Base-by-base conservation (phyloP, 257 asterid genomes). In the Buddleja alternifolia region DNA sequence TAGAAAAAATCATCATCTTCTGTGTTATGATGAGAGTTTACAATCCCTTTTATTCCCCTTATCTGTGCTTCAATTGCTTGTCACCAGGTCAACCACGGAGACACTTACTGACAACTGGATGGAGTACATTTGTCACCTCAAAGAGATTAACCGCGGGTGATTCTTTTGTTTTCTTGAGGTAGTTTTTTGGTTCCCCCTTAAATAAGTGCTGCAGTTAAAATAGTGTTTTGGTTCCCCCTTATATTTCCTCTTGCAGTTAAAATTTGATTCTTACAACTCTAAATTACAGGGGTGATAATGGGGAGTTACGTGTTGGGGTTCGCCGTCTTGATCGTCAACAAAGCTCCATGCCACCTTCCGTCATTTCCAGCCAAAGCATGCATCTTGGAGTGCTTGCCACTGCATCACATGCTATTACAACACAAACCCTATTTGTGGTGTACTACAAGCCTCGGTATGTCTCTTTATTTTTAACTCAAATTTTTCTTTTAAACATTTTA, bases 371-470 rank as follows among this genome's bases (percentile, higher is more conserved):
- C 81, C 94, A 88, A 77, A 84, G 94, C 82, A 90, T 90, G 97
- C 97, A 88, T 77, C 87, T 88, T 61, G 97, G 97, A 9, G 96
- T 90, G 63, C 94, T 90, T 60, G 96, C 96, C 2, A 86, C 97
- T 32, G 97, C 94, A 9, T 88, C 88, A 17, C 97, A 90, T 74
- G 89, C 97, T 63, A 78, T 86, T 57, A 87, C 77, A 47, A 84
- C 96, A 0, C 82, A 84, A 19, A 86, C 96, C 46, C 78, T 50
- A 16, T 90, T 90, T 56, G 77, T 82, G 42, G 94, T 90, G 24
- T 88, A 75, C 69, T 90, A 88, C 84, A 88, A 90, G 81, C 97
- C 97, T 62, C 78, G 97, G 97, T 88, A 75, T 73, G 5, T 44
- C 32, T 71, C 56, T 57, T 9, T 32, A 16, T 60, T 56, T 12